phyloP scores from a whole-genome alignment of 495 filamentous ascomycete genomes.

The Aspergillus bertholletiae region DNA sequence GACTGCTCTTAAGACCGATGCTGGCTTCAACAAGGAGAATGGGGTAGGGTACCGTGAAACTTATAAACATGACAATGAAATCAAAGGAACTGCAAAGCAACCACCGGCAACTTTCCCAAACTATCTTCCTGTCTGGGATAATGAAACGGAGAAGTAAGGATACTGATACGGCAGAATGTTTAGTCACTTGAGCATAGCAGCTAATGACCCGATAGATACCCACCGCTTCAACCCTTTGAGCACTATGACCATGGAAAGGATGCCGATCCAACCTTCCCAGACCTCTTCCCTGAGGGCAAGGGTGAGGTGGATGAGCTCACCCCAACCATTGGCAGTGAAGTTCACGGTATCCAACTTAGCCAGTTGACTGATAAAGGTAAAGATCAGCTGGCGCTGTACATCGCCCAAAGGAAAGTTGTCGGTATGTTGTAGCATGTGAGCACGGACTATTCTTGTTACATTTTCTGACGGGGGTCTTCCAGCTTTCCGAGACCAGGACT shows the following conservation, averaged over 20 bases:
- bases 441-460: background rate
- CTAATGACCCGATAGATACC: slow-evolving; percentile 28
- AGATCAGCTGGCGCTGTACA: slow-evolving; percentile 55
- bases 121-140: slow-evolving; percentile 76
- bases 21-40: slow-evolving; percentile 62
- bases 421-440: slow-evolving; percentile 22
- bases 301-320: slow-evolving; percentile 46
- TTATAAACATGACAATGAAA: slow-evolving; percentile 37
- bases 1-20: slow-evolving; percentile 35
- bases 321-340: slow-evolving; percentile 53
- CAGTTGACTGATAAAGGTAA: slow-evolving; percentile 49
- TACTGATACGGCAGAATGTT: background rate
- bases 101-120: slow-evolving; percentile 59
- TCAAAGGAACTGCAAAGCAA: slow-evolving; percentile 43
- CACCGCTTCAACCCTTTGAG: slow-evolving; percentile 40
- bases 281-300: slow-evolving; percentile 44
- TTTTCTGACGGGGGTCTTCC: slow-evolving; percentile 1
- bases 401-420: slow-evolving; percentile 56
- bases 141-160: slow-evolving; percentile 39
- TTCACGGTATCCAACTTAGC: slow-evolving; percentile 53
- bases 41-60: slow-evolving; percentile 48
- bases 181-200: background rate
- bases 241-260: slow-evolving; percentile 49
- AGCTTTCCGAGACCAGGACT: slow-evolving; percentile 61
- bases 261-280: slow-evolving; percentile 49